phyloP scores from a whole-genome alignment of 305 asterid genomes.

The Fraxinus velutina region DNA sequence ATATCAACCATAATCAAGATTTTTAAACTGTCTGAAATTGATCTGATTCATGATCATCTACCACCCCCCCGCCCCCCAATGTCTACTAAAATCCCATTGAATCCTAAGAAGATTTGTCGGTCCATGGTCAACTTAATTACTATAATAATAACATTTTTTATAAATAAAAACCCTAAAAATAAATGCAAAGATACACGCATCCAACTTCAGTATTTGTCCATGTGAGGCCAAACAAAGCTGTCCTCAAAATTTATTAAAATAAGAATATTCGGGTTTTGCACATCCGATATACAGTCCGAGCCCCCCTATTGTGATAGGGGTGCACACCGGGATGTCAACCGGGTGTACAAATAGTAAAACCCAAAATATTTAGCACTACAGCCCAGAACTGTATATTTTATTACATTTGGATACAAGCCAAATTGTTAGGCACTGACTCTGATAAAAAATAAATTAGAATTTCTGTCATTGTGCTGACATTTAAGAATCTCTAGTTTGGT shows the following conservation, averaged over 20 bases:
- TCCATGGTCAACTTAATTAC: conserved; percentile 34
- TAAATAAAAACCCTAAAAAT: not conserved
- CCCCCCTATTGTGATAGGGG: too few relatives aligned
- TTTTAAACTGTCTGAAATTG: conserved; percentile 3
- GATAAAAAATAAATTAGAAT: not conserved
- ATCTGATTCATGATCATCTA: conserved; percentile 15
- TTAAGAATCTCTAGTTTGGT: not conserved
- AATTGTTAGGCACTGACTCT: not conserved
- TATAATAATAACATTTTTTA: conserved; percentile 3
- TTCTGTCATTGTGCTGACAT: conserved; percentile 8
- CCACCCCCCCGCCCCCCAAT: not conserved
- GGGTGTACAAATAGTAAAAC: too few relatives aligned
- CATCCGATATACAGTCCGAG: too few relatives aligned
- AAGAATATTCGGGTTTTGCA: not conserved
- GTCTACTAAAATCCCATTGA: conserved; percentile 50
- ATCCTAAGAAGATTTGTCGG: conserved; percentile 71
- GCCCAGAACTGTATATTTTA: conserved; percentile 21
- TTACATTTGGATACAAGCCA: not conserved
- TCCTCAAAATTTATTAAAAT: not conserved
- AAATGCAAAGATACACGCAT: conserved; percentile 20
- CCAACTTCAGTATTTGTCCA: conserved; percentile 26
- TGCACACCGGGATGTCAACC: too few relatives aligned
- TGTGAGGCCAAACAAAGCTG: conserved; percentile 32
- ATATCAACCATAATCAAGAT: not conserved
- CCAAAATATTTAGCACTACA: not conserved